Conservation (phyloP, 768 basidiomycete genomes). For the Rubroboletus satanas region DNA sequence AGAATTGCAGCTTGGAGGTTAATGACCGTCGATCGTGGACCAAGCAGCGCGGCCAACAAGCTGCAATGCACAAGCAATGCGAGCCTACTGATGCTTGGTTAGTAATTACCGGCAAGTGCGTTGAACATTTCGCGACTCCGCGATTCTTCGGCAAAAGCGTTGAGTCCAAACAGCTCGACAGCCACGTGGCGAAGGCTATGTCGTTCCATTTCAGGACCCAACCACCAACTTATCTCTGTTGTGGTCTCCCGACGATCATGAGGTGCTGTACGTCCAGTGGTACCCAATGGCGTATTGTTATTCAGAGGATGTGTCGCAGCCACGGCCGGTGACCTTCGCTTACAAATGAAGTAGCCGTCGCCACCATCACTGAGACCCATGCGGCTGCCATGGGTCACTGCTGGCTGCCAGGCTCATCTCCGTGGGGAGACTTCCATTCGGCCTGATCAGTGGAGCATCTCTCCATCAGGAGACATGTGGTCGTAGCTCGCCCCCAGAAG, state of each 20-base stretch:
- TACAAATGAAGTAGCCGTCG: neutral
- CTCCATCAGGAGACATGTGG: neutral
- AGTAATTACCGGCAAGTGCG: neutral
- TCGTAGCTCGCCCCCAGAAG: neutral
- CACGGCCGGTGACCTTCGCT: too few relatives aligned
- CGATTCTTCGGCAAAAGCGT: neutral
- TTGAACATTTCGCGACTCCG: neutral
- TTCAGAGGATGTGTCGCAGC: too few relatives aligned
- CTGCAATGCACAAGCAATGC: neutral
- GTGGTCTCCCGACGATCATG: neutral
- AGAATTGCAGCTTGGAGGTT: neutral
- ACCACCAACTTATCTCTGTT: neutral
- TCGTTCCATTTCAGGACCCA: neutral
- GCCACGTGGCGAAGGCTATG: neutral
- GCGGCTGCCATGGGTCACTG: neutral
- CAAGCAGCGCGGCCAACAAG: neutral
- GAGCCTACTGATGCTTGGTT: neutral
- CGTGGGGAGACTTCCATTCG: neutral
- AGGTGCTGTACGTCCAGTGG: neutral
- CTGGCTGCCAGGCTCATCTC: neutral
- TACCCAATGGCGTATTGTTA: neutral
- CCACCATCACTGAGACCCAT: neutral
- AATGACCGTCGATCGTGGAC: conserved; percentile 12
- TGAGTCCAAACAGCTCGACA: neutral
- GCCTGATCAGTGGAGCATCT: neutral